phyloP scores from a whole-genome alignment of 306 rosid genomes.

The Rosa persica region DNA sequence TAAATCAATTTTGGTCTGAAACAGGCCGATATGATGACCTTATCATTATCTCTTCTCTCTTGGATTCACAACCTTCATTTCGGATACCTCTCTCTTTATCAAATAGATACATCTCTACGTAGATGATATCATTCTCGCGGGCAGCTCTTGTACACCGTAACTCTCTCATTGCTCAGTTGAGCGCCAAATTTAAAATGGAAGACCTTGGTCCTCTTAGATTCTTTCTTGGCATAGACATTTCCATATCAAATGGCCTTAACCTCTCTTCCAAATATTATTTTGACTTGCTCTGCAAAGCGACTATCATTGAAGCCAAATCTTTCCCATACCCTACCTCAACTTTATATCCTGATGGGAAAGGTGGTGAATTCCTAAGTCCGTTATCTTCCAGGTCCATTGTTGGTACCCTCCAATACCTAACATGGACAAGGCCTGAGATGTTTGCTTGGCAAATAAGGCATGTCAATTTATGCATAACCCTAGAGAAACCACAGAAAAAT shows the following conservation, averaged over 20 bases:
- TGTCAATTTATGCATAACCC: not conserved
- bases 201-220: not conserved
- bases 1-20: no score
- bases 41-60: no score
- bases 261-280: not conserved
- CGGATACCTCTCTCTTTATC: not conserved
- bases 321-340: not conserved
- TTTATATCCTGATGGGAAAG: not conserved
- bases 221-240: not conserved
- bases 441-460: no score
- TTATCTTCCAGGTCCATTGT: no score
- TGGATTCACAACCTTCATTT: not conserved
- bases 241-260: not conserved
- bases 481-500: not conserved
- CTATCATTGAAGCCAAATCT: not conserved
- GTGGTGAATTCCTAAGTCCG: not conserved
- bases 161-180: not conserved
- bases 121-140: not conserved
- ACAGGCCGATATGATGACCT: no score
- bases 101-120: not conserved
- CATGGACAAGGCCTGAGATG: no score
- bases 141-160: not conserved
- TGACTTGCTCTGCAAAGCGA: not conserved
- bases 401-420: no score
- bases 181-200: not conserved